Evolutionary conservation across 2,329 filamentous ascomycete species (phyloP), one percentile per base, ranked within the genome.

Genomic region (Neopestalotiopsis clavispora): DNA sequence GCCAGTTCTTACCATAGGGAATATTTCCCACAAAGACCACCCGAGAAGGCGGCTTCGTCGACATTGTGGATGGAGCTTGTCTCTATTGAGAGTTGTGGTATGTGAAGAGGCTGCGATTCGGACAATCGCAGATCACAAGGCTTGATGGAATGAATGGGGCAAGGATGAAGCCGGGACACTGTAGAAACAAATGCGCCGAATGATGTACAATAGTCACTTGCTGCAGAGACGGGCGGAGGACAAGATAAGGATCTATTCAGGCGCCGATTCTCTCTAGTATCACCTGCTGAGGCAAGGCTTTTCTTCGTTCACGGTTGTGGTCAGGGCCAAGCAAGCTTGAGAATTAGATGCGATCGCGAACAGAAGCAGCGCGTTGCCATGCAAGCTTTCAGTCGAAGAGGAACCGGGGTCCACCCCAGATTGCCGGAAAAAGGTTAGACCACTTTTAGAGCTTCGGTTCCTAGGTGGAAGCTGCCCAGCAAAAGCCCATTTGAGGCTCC

Each of bases 11-110:
- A 91, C 91, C 92, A 81, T 94, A 95, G n/a, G 91, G 91, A 74
- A 94, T 94, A 77, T 95, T 95, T 72, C 93, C 93, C 69, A 95
- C 92, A 79, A 96, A 96, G 70, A 95, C 92, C 34, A 94, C 92
- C 71, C 92, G 89, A 17, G 92, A 93, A 13, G 90, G 91, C 78
- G 91, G 91, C 82, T 94, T 93, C 75, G 87, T 89, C 79, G 86
- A 93, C 92, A 89, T 94, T 79, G 75, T 87, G 84, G 59, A 28
- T 45, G 65, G 61, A 20, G 23, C 1, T 23, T 23, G 23, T 23
- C 23, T 23, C 2, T 23, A 23, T 23, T 23, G 23, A 23, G 2
- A 23, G 23, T 23, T 23, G 23, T 23, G 23, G 23, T 23, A 23
- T 20, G 30, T 14, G 17, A 30, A 17, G 3, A 7, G 30, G 17